phyloP scores from a whole-genome alignment of 495 filamentous ascomycete genomes.

The Tuber microsphaerosporum region DNA sequence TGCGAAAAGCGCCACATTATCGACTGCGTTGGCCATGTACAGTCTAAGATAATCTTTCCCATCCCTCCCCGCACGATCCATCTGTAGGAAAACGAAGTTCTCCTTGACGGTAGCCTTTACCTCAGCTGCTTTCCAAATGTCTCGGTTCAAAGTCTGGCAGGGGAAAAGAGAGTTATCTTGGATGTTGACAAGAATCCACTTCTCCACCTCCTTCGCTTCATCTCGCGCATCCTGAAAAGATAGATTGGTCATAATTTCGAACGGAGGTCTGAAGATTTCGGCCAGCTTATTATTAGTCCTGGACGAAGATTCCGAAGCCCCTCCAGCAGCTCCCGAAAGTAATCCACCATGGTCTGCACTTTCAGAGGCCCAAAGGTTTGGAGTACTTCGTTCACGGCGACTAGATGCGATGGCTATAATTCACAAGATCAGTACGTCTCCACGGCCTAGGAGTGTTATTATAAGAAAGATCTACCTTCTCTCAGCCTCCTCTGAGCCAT shows the following conservation, averaged over 20 bases:
- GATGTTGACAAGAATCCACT: slow-evolving; percentile 92
- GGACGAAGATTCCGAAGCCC: slow-evolving; percentile 62
- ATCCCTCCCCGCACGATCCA: slow-evolving; percentile 67
- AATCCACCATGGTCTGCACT: slow-evolving; percentile 48
- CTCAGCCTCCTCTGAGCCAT: slow-evolving; percentile 9
- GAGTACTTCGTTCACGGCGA: slow-evolving; percentile 53
- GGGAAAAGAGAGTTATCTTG: slow-evolving; percentile 87
- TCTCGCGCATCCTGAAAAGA: slow-evolving; percentile 75
- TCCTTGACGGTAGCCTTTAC: slow-evolving; percentile 75
- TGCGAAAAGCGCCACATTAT: slow-evolving; percentile 50
- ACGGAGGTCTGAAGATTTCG: slow-evolving; percentile 85
- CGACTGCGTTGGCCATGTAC: slow-evolving; percentile 71
- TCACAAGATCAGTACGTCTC: background rate
- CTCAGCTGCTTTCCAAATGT: slow-evolving; percentile 81
- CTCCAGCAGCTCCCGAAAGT: slow-evolving; percentile 60
- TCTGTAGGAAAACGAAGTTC: slow-evolving; percentile 93
- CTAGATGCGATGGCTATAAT: slow-evolving; percentile 11
- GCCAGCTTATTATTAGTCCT: slow-evolving; percentile 69
- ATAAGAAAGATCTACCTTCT: slow-evolving; percentile 29
- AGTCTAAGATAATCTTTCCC: slow-evolving; percentile 76
- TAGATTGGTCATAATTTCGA: slow-evolving; percentile 68
- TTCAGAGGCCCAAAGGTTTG: slow-evolving; percentile 56
- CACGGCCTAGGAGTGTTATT: background rate
- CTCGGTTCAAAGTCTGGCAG: slow-evolving; percentile 85
- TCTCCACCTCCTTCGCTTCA: slow-evolving; percentile 73